Conservation (phyloP, 2,329 filamentous ascomycete species). For the Phialocephala sp. region DNA sequence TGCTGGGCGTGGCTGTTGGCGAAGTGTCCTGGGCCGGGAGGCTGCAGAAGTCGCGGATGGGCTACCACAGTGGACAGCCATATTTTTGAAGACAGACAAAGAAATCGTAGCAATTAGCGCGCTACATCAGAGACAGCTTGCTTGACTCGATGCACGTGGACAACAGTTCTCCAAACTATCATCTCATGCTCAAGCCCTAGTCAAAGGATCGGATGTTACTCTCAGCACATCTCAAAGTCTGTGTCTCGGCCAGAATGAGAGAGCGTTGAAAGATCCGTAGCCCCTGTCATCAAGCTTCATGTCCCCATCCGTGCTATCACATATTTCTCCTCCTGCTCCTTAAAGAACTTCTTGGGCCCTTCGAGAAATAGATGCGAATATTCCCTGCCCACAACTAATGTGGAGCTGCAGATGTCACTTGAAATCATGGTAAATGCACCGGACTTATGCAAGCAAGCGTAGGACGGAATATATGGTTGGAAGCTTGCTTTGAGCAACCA, state of each 20-base stretch:
- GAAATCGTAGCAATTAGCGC: conserved; percentile 42
- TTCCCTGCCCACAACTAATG: conserved; percentile 42
- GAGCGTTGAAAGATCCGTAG: conserved; percentile 21
- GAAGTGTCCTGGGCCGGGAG: conserved; percentile 46
- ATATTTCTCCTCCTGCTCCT: conserved; percentile 32
- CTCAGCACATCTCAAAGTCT: conserved; percentile 8
- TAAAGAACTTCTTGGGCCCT: conserved; percentile 45
- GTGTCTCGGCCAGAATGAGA: conserved; percentile 20
- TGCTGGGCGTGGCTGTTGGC: conserved; percentile 40
- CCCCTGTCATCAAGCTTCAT: conserved; percentile 32
- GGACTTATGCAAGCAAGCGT: conserved; percentile 40
- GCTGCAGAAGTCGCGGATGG: conserved; percentile 55
- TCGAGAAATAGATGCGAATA: conserved; percentile 48
- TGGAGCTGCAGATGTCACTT: conserved; percentile 50
- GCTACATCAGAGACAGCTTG: conserved; percentile 40
- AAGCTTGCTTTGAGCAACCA: conserved; percentile 17
- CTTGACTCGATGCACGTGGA: conserved; percentile 64
- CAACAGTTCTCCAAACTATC: conserved; percentile 31
- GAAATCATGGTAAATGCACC: conserved; percentile 36
- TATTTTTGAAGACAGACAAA: conserved; percentile 52
- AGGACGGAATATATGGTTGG: conserved; percentile 29
- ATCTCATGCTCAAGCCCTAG: conserved; percentile 23
- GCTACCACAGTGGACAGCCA: conserved; percentile 34
- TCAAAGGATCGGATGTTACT: conserved; percentile 21
- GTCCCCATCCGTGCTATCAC: conserved; percentile 38